These are phyloP conservation scores for Dryas alaskensis DNA, from an alignment of 306 rosid species.

Conservation along the genomic window DNA sequence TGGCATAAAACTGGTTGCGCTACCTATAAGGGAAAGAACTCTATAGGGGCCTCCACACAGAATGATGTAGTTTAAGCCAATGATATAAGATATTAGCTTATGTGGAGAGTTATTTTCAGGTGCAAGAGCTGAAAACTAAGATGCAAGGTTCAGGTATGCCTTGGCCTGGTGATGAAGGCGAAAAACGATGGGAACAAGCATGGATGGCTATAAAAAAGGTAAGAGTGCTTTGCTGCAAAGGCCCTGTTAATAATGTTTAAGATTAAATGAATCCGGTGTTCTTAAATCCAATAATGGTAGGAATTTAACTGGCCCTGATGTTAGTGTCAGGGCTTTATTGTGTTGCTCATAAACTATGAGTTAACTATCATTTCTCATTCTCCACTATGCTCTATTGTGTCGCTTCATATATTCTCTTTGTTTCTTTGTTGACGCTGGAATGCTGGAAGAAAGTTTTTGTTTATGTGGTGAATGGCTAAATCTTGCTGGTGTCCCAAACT, in stretches of 20 bases:
- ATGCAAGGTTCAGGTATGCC: constrained; percentile 98
- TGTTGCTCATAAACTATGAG: not conserved
- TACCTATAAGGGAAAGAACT: constrained; percentile 5
- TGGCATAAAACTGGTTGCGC: not conserved
- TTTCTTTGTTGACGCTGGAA: not conserved
- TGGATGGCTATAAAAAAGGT: constrained; percentile 93
- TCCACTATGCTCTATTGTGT: not conserved
- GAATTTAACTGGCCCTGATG: not conserved
- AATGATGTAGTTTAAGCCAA: constrained; percentile 22
- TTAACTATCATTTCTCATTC: not conserved
- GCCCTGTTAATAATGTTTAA: not conserved
- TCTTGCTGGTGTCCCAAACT: not conserved
- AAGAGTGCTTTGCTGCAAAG: constrained; percentile 28
- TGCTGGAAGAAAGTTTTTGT: not conserved
- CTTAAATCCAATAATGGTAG: constrained; percentile 10
- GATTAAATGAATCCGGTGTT: not conserved
- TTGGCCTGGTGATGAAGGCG: constrained; percentile 99
- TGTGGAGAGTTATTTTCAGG: constrained; percentile 46
- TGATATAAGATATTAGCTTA: constrained; percentile 29
- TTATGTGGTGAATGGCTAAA: not conserved
- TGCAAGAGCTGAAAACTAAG: constrained; percentile 71
- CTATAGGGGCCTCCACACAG: constrained; percentile 8
- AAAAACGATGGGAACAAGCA: constrained; percentile 86
- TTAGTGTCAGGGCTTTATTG: not conserved
- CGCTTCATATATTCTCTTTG: not conserved